Evolutionary conservation across 2,329 filamentous ascomycete species (phyloP), one percentile per base, ranked within the genome.

Genomic region (Plectosphaerella plurivora): DNA sequence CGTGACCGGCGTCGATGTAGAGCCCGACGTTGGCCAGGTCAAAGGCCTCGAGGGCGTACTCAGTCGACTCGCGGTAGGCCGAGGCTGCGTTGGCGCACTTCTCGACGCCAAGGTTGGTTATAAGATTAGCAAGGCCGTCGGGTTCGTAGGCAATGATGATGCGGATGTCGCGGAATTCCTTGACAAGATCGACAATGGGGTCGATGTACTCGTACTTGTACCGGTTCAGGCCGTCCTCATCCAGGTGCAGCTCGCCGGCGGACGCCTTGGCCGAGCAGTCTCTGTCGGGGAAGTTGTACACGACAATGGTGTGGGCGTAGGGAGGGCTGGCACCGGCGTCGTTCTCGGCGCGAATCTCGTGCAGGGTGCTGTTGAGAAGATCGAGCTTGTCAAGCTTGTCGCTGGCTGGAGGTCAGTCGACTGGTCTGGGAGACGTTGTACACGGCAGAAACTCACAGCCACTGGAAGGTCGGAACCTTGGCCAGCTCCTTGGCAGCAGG

Each of bases 211-310:
- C 56, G 11, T 39, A 55, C 60, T 68, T 59, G 55, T 69, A 70
- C 48, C 58, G 65, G 18, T 59, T 52, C 2, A 67, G 49, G 49
- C 67, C 61, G 11, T 61, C 61, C 25, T 64, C 60, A 47, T 61
- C 62, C 10, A 69, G 56, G 9, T 56, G 45, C 16, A 64, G 62
- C 53, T 70, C 68, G 56, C 68, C 68, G 37, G 68, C 69, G 36
- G 66, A 69, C 15, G 67, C 64, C 48, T 63, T 59, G 20, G 68
- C 67, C 35, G 65, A 64, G 59, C 68, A 71, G 60, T 70, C 68
- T 58, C 68, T 65, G 51, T 67, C 67, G 37, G 68, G 68, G 35
- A 71, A 64, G 63, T 70, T 66, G 56, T 70, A 70, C 48, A 70
- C 58, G 45, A 70, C 67, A 12, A 69, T 50, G 22, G 63, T 63